Evolutionary conservation across 495 filamentous ascomycete genomes (phyloP).

Genomic region (Amphirosellinia nigrospora): DNA sequence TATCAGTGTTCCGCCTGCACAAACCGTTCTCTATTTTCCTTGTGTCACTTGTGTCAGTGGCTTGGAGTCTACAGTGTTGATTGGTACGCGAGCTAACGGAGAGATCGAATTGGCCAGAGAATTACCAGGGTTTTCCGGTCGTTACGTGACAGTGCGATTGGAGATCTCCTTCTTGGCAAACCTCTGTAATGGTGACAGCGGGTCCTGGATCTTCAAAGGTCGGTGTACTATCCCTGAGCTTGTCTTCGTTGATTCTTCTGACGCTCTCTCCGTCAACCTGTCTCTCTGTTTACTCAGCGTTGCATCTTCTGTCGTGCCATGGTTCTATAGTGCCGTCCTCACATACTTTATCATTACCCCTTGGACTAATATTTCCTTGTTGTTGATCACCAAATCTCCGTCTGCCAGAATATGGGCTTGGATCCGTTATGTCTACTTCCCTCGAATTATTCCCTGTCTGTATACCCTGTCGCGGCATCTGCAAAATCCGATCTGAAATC

Average conservation of each 20-base stretch:
- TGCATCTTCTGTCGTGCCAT: neutral
- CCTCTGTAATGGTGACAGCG: slow-evolving; percentile 30
- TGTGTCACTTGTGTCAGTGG: slow-evolving; percentile 24
- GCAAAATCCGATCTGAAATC: slow-evolving; percentile 27
- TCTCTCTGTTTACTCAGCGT: neutral
- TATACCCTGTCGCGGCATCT: slow-evolving; percentile 29
- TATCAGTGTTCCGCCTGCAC: slow-evolving; percentile 27
- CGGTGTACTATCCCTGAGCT: slow-evolving; percentile 22
- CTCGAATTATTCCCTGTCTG: slow-evolving; percentile 24
- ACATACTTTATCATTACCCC: slow-evolving; percentile 2
- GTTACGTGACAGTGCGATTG: slow-evolving; percentile 30
- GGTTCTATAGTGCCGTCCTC: neutral
- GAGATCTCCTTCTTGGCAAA: slow-evolving; percentile 28
- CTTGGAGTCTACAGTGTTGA: slow-evolving; percentile 25
- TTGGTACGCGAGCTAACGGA: slow-evolving; percentile 25
- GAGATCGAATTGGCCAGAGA: slow-evolving; percentile 28
- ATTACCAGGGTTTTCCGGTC: slow-evolving; percentile 16
- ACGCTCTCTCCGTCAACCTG: neutral
- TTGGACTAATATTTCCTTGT: slow-evolving; percentile 3
- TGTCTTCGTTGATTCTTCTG: slow-evolving; percentile 16
- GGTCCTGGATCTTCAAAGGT: slow-evolving; percentile 26
- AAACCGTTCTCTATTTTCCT: slow-evolving; percentile 23
- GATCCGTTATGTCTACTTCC: slow-evolving; percentile 17
- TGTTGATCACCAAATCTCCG: neutral
- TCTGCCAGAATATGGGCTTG: slow-evolving; percentile 8